These are phyloP conservation scores for Podaxis carcinomalis DNA, from an alignment of 768 basidiomycete species.

Conservation along the genomic window DNA sequence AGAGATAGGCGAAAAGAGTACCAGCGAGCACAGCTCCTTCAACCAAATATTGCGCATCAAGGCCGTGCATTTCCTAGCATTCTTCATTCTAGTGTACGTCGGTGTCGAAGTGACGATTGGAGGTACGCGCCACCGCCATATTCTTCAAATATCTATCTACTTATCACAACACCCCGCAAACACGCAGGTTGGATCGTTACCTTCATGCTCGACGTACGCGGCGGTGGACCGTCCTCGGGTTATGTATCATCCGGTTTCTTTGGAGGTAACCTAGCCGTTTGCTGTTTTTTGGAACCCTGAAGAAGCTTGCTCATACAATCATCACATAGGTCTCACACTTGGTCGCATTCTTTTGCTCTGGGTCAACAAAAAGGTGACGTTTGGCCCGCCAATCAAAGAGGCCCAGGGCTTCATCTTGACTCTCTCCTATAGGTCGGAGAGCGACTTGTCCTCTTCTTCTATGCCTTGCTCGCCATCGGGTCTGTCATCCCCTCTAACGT, in stretches of 20 bases:
- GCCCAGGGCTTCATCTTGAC: not conserved
- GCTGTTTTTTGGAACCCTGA: not conserved
- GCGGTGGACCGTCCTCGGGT: constrained; percentile 33
- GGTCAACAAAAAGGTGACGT: constrained; percentile 46
- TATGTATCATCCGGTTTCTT: constrained; percentile 53
- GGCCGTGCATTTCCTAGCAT: constrained; percentile 57
- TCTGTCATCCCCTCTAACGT: constrained; percentile 19
- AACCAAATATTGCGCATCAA: constrained; percentile 48
- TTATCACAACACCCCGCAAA: constrained; percentile 11
- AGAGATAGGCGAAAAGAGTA: constrained; percentile 29
- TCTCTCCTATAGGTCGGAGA: constrained; percentile 43
- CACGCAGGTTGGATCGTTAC: constrained; percentile 67
- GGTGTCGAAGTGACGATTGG: constrained; percentile 64
- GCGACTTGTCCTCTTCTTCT: constrained; percentile 47
- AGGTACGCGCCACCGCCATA: constrained; percentile 23
- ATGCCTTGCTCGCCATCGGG: constrained; percentile 47
- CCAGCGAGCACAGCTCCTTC: constrained; percentile 35
- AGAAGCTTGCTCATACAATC: not conserved
- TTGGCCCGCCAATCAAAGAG: not conserved
- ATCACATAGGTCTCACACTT: constrained; percentile 43
- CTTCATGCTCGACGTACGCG: constrained; percentile 35
- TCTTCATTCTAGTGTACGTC: constrained; percentile 65
- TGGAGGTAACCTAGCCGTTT: constrained; percentile 35
- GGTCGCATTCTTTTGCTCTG: constrained; percentile 55
- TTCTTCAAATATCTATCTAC: not conserved